Percentiles rank a stretch among this genome's conserved stretches.
phyloP scores from a whole-genome alignment of 768 basidiomycete genomes.

The Panus rudis region DNA sequence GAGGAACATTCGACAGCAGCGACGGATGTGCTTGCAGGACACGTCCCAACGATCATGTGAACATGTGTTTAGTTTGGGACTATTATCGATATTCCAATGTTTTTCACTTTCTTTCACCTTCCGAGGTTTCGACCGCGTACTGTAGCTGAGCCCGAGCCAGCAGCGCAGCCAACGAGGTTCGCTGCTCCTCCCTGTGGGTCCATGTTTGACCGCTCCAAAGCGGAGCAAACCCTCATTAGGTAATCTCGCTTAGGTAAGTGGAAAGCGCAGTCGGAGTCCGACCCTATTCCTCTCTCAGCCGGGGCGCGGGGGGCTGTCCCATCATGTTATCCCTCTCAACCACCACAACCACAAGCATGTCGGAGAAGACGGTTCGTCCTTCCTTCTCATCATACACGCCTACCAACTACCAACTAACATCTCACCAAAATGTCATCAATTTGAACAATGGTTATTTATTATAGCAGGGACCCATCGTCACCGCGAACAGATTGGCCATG shows the following conservation, averaged over 20 bases:
- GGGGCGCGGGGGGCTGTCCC: constrained; percentile 3
- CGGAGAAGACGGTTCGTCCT: constrained; percentile 9
- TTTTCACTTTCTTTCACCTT: too few relatives aligned
- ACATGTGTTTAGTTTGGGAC: too few relatives aligned
- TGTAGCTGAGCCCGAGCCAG: too few relatives aligned
- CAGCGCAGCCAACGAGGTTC: background rate
- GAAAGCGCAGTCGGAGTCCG: background rate
- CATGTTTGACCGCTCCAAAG: too few relatives aligned
- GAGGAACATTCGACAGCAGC: too few relatives aligned
- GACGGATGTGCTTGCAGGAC: too few relatives aligned
- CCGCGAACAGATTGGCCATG: constrained; percentile 64
- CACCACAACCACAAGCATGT: constrained; percentile 10
- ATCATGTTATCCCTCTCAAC: constrained; percentile 6
- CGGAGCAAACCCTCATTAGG: background rate
- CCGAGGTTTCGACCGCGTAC: too few relatives aligned
- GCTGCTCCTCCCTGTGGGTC: background rate
- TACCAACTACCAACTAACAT: background rate
- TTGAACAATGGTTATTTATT: background rate
- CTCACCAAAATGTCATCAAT: background rate
- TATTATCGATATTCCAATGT: too few relatives aligned
- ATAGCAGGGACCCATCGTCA: constrained; percentile 11
- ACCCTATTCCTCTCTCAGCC: background rate
- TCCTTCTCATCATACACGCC: background rate
- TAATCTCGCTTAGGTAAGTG: background rate
- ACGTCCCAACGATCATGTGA: too few relatives aligned